Evolutionary conservation across 495 filamentous ascomycete species (phyloP).

Genomic region (Annulohypoxylon maeteangense): DNA sequence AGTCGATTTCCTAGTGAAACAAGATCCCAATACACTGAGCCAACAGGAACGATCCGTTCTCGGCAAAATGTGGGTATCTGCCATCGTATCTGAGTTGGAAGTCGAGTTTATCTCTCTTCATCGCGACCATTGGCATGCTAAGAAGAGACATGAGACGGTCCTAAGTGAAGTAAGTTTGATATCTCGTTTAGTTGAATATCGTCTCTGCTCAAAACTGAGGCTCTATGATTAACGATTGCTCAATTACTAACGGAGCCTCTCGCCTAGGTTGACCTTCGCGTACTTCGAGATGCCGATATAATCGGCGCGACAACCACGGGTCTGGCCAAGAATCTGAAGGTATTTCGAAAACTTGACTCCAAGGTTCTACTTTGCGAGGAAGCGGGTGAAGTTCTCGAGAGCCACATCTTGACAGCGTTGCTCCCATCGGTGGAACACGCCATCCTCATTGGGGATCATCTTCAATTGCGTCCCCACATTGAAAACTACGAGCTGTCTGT

Average conservation of each 20-base stretch:
- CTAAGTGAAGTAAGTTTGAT: slow-evolving; percentile 37
- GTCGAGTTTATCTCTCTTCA: slow-evolving; percentile 29
- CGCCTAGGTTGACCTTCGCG: slow-evolving; percentile 60
- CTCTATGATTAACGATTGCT: not conserved
- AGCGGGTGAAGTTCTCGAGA: slow-evolving; percentile 78
- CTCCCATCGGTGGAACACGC: slow-evolving; percentile 75
- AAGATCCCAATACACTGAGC: not conserved
- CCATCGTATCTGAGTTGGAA: not conserved
- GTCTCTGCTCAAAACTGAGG: not conserved
- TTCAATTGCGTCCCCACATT: slow-evolving; percentile 75
- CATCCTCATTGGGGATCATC: slow-evolving; percentile 81
- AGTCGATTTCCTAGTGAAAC: not conserved
- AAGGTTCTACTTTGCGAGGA: slow-evolving; percentile 82
- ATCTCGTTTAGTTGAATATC: not conserved
- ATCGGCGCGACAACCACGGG: slow-evolving; percentile 81
- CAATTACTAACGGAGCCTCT: not conserved
- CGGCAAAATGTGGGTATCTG: not conserved
- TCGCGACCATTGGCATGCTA: slow-evolving; percentile 18
- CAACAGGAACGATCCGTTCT: slow-evolving; percentile 4
- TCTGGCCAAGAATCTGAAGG: slow-evolving; percentile 69
- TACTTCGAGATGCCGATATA: slow-evolving; percentile 65
- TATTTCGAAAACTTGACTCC: slow-evolving; percentile 65
- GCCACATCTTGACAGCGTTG: slow-evolving; percentile 72
- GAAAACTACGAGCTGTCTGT: slow-evolving; percentile 68
- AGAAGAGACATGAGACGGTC: slow-evolving; percentile 44